A percentile compares a stretch with the other conserved stretches of the same genome.
Conservation (phyloP, 768 basidiomycete genomes). For the Candolleomyces aberdarensis region DNA sequence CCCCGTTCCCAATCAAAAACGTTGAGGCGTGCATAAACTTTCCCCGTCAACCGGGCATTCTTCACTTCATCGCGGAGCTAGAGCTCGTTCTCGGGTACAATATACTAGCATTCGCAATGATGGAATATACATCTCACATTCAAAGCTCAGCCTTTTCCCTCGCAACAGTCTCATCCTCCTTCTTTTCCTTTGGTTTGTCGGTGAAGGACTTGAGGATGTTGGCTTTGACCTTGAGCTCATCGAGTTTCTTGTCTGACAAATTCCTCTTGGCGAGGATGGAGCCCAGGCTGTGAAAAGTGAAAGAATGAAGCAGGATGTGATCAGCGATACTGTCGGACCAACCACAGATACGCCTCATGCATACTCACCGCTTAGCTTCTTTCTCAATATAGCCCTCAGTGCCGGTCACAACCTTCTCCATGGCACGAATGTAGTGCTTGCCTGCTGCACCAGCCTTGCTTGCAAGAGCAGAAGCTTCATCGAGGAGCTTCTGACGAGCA, state of each 20-base stretch:
- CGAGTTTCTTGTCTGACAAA: constrained; percentile 76
- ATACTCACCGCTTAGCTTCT: constrained; percentile 73
- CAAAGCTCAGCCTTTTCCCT: constrained; percentile 45
- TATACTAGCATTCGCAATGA: constrained; percentile 1
- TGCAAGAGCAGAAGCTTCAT: constrained; percentile 59
- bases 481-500: constrained; percentile 57
- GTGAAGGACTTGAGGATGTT: constrained; percentile 77
- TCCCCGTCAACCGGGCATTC: constrained; percentile 5
- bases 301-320: background rate
- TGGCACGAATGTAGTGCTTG: constrained; percentile 83
- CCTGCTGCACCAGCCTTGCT: constrained; percentile 48
- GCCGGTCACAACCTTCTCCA: constrained; percentile 79
- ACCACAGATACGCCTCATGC: constrained; percentile 5
- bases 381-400: constrained; percentile 78
- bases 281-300: constrained; percentile 46
- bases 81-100: constrained; percentile 6
- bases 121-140: constrained; percentile 8
- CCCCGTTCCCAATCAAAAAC: constrained; percentile 12
- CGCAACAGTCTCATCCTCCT: constrained; percentile 29
- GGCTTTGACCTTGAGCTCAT: constrained; percentile 90
- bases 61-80: constrained; percentile 2
- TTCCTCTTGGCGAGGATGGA: constrained; percentile 76
- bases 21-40: constrained; percentile 10
- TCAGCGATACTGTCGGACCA: constrained; percentile 5
- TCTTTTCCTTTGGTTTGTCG: constrained; percentile 34